These are phyloP conservation scores for Basidiobolus meristosporus DNA, from an alignment of 371 early-diverging fungal genomes.

Conservation along the genomic window DNA sequence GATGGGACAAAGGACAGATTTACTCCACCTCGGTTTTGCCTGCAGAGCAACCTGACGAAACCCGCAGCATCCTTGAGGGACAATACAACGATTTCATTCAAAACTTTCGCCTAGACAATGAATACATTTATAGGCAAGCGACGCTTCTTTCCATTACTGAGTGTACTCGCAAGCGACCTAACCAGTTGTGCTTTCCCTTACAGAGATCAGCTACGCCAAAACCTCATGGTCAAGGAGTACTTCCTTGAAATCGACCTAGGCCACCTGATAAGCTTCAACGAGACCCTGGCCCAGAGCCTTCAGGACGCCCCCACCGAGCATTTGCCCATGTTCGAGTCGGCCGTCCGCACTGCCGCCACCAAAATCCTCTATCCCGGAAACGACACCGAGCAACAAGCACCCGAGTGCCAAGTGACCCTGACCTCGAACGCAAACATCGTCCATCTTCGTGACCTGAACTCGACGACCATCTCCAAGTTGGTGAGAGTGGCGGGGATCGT, in stretches of 20 bases:
- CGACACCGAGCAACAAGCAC: conserved; percentile 9
- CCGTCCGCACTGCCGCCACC: conserved; percentile 48
- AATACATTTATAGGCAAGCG: conserved; percentile 48
- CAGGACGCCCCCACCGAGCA: conserved; percentile 56
- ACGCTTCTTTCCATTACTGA: not conserved
- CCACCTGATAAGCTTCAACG: conserved; percentile 64
- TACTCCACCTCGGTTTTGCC: conserved; percentile 46
- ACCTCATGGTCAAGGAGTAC: conserved; percentile 44
- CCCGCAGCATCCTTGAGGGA: conserved; percentile 27
- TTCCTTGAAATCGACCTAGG: conserved; percentile 70
- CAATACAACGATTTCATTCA: conserved; percentile 52
- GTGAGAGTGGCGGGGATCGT: conserved; percentile 95
- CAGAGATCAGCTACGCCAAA: conserved; percentile 81
- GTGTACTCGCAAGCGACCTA: not conserved
- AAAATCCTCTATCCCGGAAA: conserved; percentile 31
- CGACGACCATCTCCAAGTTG: conserved; percentile 80
- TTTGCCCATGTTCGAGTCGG: conserved; percentile 81
- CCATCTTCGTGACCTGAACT: conserved; percentile 69
- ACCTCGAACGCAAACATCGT: conserved; percentile 65
- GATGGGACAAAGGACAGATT: conserved; percentile 69
- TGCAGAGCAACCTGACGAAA: conserved; percentile 28
- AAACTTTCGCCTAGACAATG: conserved; percentile 51
- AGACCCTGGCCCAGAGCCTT: conserved; percentile 58
- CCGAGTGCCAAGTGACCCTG: conserved; percentile 79
- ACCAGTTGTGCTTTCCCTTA: not conserved